Base-by-base conservation (phyloP, 306 rosid species). In the Glycine tomentella region DNA sequence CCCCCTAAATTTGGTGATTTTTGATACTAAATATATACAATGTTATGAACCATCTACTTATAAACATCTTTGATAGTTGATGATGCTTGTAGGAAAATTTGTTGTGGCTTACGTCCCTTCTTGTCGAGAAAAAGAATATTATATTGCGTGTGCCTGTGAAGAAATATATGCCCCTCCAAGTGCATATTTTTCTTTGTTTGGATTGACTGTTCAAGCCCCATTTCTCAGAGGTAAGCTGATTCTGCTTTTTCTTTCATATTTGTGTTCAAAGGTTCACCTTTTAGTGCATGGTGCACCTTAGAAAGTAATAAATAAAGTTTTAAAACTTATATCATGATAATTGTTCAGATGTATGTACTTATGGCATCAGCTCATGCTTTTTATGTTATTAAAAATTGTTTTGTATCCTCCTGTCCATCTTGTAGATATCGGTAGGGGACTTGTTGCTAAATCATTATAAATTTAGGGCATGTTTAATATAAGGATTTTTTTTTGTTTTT, bases 81-180 rank as follows among this genome's bases (percentile, higher is more conserved):
- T 76, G 79, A 38, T 81, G 69, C 59, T 86, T 76, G 87, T 58
- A 93, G 99, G 98, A 75, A 95, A 95, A 83, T 86, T 93, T 84
- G 62, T 89, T 72, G 90, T 95, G 88, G 99, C 97, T 42, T 95
- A 83, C 76, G 85, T 87, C 80, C 97, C 99, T 80, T 86, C 92
- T 53, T 95, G 98, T 82, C 86, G 86, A 67, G 98, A 95, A 86
- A 93, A 95, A 80, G 99, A 95, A 70, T 93, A 95, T 87, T 93
- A 90, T 88, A 90, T 95, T 74, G 98, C 99, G 1, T 88, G 91
- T 75, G 98, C 99, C 2, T 95, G 99, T 76, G 94, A 93, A n/a
- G 98, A 95, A 83, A 95, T 93, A 85, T 95, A 89, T 72, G 94
- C 90, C 55, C 99, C 99, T 86, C 98, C 98, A 7, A 91, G 98